A percentile compares a stretch with the other conserved stretches of the same genome.
Conservation (phyloP, 345 rosid genomes). For the Camelina laxa region DNA sequence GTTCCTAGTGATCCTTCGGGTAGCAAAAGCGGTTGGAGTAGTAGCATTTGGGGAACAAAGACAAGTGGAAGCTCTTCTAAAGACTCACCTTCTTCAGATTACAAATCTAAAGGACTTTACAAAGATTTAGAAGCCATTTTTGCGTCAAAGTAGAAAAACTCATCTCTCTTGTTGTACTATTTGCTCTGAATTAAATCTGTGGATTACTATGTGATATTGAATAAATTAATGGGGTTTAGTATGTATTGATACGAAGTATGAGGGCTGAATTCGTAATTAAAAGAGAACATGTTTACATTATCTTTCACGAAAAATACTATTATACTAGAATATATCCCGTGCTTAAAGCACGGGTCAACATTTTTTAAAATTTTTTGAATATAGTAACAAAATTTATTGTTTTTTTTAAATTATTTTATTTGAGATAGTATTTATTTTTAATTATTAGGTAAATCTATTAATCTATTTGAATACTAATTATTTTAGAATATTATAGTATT, state of each 20-base stretch:
- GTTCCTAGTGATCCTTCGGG: slow-evolving; percentile 72
- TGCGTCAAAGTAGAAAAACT: slow-evolving; percentile 58
- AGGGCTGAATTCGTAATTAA: not conserved
- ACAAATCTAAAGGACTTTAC: slow-evolving; percentile 59
- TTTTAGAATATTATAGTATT: too few relatives aligned
- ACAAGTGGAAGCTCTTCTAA: slow-evolving; percentile 67
- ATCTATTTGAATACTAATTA: too few relatives aligned
- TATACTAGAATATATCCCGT: too few relatives aligned
- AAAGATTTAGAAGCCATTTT: slow-evolving; percentile 90
- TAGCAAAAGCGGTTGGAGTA: slow-evolving; percentile 73
- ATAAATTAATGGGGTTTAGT: not conserved
- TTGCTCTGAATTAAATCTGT: not conserved
- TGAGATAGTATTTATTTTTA: too few relatives aligned
- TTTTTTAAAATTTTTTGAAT: too few relatives aligned
- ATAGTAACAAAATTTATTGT: too few relatives aligned
- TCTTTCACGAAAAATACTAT: not conserved
- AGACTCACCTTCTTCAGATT: slow-evolving; percentile 58
- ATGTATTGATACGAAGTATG: not conserved
- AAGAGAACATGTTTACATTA: not conserved
- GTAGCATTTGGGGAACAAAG: slow-evolving; percentile 64
- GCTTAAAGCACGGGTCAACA: too few relatives aligned
- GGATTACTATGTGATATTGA: not conserved
- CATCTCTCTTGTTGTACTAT: not conserved
- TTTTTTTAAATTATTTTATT: too few relatives aligned
- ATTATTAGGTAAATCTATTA: too few relatives aligned